These are phyloP conservation scores for Mycena sanguinolenta DNA, from an alignment of 768 basidiomycete species.

Conservation along the genomic window DNA sequence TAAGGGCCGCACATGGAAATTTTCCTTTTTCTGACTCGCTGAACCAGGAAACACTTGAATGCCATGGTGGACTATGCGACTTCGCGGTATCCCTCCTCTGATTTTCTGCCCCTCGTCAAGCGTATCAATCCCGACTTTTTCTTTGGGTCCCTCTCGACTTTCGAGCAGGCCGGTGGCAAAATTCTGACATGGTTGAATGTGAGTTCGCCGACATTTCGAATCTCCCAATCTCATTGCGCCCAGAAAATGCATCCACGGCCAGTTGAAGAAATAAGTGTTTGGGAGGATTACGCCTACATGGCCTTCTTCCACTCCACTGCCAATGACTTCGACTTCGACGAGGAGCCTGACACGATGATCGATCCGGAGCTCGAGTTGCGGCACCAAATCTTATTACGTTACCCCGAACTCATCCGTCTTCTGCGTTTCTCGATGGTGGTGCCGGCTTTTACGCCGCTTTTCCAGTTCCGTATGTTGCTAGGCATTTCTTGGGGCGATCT, in stretches of 20 bases:
- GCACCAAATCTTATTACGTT: constrained; percentile 13
- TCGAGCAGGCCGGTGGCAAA: constrained; percentile 17
- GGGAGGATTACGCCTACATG: constrained; percentile 37
- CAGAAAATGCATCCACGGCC: constrained; percentile 27
- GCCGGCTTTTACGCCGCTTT: constrained; percentile 29
- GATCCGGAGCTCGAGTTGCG: not conserved
- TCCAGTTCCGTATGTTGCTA: constrained; percentile 31
- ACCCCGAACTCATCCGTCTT: constrained; percentile 27
- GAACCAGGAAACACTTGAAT: constrained; percentile 21
- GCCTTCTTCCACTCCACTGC: constrained; percentile 26
- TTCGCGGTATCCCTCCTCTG: constrained; percentile 17
- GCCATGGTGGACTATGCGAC: constrained; percentile 35
- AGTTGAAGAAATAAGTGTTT: constrained; percentile 7
- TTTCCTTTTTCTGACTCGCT: not conserved
- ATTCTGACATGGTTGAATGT: constrained; percentile 33
- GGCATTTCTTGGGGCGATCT: constrained; percentile 23
- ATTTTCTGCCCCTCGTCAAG: constrained; percentile 14
- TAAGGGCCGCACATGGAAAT: not conserved
- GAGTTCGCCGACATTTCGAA: not conserved
- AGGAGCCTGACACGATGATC: not conserved
- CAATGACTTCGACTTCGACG: constrained; percentile 36
- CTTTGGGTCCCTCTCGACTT: constrained; percentile 28
- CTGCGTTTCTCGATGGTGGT: constrained; percentile 28
- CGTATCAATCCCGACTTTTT: constrained; percentile 36
- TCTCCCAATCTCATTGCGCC: not conserved